Percentiles rank a stretch among this genome's conserved stretches.
Conservation (phyloP, 495 filamentous ascomycete species). For the Neurospora intermedia region DNA sequence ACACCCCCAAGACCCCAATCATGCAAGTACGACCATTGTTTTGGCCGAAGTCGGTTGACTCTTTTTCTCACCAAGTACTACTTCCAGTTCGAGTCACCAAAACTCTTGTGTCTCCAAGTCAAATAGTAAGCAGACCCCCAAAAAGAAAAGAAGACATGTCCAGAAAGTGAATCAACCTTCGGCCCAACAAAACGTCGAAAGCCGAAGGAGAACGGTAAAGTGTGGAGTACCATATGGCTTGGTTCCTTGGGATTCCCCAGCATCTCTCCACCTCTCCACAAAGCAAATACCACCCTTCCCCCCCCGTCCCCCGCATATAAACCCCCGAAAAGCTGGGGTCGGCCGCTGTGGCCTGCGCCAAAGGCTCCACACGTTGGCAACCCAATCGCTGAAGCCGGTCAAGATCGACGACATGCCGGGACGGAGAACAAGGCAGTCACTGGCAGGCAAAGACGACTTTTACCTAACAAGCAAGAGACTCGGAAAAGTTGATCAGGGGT, state of each 20-base stretch:
- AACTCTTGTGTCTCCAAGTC: no score
- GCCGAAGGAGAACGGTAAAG: neutral
- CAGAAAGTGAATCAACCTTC: neutral
- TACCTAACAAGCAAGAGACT: no score
- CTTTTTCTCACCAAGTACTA: neutral
- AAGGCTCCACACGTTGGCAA: neutral
- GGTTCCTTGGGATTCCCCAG: neutral
- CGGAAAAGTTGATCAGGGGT: neutral
- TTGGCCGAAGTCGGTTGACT: neutral
- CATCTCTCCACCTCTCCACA: neutral
- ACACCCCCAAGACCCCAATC: neutral
- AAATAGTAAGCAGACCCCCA: no score
- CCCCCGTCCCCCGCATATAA: neutral
- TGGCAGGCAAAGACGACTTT: neutral
- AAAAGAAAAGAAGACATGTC: no score
- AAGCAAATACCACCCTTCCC: neutral
- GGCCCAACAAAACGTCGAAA: neutral
- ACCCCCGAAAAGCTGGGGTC: neutral
- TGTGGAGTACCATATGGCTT: neutral
- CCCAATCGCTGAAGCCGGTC: neutral
- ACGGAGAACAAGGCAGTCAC: neutral
- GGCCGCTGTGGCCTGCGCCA: neutral
- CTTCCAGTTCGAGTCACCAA: no score
- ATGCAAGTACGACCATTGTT: neutral
- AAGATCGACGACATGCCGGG: neutral